Base-by-base conservation (phyloP, 176 grass and related monocot species). In the Tillandsia leiboldiana region DNA sequence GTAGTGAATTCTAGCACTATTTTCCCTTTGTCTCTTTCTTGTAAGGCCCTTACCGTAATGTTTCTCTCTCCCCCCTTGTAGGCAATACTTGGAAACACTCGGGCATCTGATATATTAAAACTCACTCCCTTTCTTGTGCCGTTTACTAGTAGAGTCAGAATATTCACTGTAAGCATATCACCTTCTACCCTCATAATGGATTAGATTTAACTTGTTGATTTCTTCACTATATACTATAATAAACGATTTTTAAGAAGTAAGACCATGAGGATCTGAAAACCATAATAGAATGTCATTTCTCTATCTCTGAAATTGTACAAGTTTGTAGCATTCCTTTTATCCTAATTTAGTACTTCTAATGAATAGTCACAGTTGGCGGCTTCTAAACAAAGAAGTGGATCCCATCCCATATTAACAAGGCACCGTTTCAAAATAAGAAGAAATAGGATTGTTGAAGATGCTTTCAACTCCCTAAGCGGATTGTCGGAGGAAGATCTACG, bases 341-440 rank as follows among this genome's bases (percentile, higher is more conserved):
- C n/a, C 56, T 77, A 70, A 65, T 53, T 76, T 15, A 49, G 8
- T 22, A 51, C 51, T 24, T 64, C 76, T 57, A 22, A 22, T 88
- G 22, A 59, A 23, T 79, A 99, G 94, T 86, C 82, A 69, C 81
- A 93, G 59, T 81, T 99, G 77, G 48, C 65, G 17, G 79, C 81
- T 81, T 93, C 84, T 75, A 93, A 83, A 84, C 89, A 90, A 80
- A 83, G 71, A 3, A 73, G 66, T 12, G 54, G 48, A 0, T 81
- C 85, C 11, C 94, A 93, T 85, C 81, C 81, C 69, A 74, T 80
- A 47, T 75, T 90, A 58, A 76, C 84, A 61, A 90, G 89, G 71
- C 80, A 90, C 11, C 77, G 87, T 57, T 83, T 99, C 70, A 99
- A 86, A 85, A 99, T 99, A 90, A 87, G 87, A 82, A 99, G 94